Conservation (phyloP, 805 yeast species). For the Saccharomycopsis fibuligera region DNA sequence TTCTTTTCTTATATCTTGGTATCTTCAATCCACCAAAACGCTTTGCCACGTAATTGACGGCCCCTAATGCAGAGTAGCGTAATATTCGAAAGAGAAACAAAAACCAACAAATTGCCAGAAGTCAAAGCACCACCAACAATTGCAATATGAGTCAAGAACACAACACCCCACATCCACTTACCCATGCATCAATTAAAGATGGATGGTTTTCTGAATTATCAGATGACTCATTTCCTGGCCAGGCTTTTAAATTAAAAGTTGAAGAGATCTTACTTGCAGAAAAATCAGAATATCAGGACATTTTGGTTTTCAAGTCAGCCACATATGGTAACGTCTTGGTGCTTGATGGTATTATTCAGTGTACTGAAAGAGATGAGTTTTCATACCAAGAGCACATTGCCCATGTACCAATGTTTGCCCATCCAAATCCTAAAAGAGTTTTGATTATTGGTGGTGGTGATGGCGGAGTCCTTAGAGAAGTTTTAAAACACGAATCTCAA, state of each 20-base stretch:
- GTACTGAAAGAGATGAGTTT: slow-evolving; percentile 88
- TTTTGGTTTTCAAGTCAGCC: slow-evolving; percentile 67
- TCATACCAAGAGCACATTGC: slow-evolving; percentile 83
- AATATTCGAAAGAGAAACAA: no score
- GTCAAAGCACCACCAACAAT: no score
- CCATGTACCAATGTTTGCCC: slow-evolving; percentile 75
- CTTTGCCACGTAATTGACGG: no score
- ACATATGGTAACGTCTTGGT: slow-evolving; percentile 84
- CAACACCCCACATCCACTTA: no score
- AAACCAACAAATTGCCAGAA: no score
- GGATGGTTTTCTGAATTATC: slow-evolving; percentile 82
- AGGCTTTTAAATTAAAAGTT: slow-evolving; percentile 64
- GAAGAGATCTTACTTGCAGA: slow-evolving; percentile 59
- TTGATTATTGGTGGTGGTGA: slow-evolving; percentile 95
- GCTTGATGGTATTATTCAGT: slow-evolving; percentile 84
- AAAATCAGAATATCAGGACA: slow-evolving; percentile 72
- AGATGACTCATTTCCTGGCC: slow-evolving; percentile 78
- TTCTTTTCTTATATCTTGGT: no score
- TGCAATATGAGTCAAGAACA: no score
- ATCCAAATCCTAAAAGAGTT: slow-evolving; percentile 66
- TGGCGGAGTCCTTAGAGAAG: slow-evolving; percentile 89
- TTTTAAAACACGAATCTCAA: slow-evolving; percentile 61
- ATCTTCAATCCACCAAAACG: no score
- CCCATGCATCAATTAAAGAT: slow-evolving; percentile 35
- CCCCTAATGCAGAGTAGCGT: no score